Evolutionary conservation across 306 rosid genomes (phyloP).

Genomic region (Gastrolobium bilobum): DNA sequence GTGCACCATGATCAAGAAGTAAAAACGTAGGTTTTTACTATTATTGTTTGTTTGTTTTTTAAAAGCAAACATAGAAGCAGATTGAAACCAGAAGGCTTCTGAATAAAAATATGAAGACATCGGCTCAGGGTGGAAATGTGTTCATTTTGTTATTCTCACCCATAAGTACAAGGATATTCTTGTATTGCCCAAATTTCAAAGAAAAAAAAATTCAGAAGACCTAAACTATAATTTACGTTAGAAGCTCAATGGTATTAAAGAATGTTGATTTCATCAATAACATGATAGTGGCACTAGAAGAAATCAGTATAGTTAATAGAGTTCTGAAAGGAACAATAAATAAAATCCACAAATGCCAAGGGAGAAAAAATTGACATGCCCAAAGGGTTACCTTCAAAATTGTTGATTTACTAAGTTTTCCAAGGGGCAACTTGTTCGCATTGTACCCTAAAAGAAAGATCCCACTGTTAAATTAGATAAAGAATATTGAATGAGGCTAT

Average conservation of each 20-base stretch:
- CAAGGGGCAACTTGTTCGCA: conserved; percentile 95
- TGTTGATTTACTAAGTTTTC: conserved; percentile 94
- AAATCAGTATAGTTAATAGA: conserved; percentile 12
- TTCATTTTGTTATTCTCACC: conserved; percentile 14
- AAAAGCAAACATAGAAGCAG: neutral
- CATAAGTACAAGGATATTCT: neutral
- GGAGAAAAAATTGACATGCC: conserved; percentile 22
- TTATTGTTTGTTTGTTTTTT: neutral
- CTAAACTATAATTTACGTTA: conserved; percentile 5
- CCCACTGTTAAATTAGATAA: conserved; percentile 31
- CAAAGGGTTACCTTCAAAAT: conserved; percentile 73
- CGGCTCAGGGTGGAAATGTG: neutral
- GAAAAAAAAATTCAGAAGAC: conserved; percentile 15
- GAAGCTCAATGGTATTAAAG: conserved; percentile 5
- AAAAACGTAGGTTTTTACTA: conserved; percentile 2
- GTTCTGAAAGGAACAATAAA: conserved; percentile 18
- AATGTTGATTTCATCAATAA: conserved; percentile 39
- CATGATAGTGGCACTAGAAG: conserved; percentile 25
- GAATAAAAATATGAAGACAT: conserved; percentile 28
- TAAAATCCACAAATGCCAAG: conserved; percentile 30
- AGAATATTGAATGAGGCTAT: conserved; percentile 4
- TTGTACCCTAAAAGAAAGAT: conserved; percentile 78
- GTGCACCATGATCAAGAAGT: conserved; percentile 37
- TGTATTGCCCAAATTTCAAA: conserved; percentile 16
- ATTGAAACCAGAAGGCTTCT: conserved; percentile 25